Conservation (phyloP, 768 basidiomycete species). For the Rickenella mellea region DNA sequence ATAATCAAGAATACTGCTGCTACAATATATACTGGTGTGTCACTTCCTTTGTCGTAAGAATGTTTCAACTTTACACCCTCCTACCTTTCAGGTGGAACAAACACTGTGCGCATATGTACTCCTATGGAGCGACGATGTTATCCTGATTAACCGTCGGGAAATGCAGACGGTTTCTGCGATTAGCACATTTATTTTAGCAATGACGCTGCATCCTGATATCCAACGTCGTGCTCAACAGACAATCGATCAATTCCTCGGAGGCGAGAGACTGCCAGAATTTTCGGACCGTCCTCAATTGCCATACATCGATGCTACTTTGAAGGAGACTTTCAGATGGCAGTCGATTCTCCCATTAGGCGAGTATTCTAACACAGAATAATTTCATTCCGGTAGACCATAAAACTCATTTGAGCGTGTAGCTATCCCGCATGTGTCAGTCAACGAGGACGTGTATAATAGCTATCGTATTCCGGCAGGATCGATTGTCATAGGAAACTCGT, state of each 20-base stretch:
- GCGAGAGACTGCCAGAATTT: not conserved
- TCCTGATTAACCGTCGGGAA: too few relatives aligned
- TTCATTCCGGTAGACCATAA: not conserved
- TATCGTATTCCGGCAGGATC: slow-evolving; percentile 12
- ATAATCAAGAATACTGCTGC: too few relatives aligned
- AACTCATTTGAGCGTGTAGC: not conserved
- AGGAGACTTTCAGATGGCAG: slow-evolving; percentile 1
- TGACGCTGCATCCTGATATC: slow-evolving; percentile 3
- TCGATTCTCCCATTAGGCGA: not conserved
- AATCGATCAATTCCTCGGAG: not conserved
- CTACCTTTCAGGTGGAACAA: too few relatives aligned
- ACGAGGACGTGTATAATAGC: slow-evolving; percentile 11
- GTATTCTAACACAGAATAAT: not conserved
- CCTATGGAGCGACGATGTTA: too few relatives aligned
- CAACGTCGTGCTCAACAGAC: slow-evolving; percentile 1
- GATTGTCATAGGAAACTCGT: slow-evolving; percentile 10
- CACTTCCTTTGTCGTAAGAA: too few relatives aligned
- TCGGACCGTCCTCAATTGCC: not conserved
- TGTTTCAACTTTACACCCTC: too few relatives aligned
- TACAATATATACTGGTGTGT: too few relatives aligned
- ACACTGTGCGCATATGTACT: too few relatives aligned
- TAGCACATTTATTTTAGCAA: not conserved
- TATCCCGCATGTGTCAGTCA: slow-evolving; percentile 2
- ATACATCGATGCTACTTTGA: slow-evolving; percentile 1
- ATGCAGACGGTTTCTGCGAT: slow-evolving; percentile 1